Percentiles rank a stretch among this genome's conserved stretches.
Conservation (phyloP, 331 rosid species). For the Pyrus hybrid region DNA sequence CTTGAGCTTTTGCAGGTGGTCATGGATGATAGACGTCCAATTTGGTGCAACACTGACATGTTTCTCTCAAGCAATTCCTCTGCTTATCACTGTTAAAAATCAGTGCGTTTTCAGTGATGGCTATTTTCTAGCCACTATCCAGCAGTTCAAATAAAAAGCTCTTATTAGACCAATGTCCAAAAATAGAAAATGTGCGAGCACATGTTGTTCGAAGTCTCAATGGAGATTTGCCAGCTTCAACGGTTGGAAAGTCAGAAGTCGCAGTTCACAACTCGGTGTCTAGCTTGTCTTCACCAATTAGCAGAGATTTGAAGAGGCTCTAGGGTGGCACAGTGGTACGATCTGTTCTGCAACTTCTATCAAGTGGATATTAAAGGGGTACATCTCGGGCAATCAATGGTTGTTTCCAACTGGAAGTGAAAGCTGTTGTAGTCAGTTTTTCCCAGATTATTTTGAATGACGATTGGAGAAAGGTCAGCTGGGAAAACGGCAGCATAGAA, state of each 20-base stretch:
- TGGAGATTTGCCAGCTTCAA: not conserved
- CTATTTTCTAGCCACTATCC: constrained; percentile 55
- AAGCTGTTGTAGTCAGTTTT: too few species aligned
- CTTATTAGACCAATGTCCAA: constrained; percentile 9
- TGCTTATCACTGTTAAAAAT: constrained; percentile 86
- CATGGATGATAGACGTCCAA: constrained; percentile 63
- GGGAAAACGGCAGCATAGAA: too few species aligned
- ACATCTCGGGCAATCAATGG: too few species aligned
- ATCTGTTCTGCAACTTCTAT: not conserved
- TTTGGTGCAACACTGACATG: constrained; percentile 83
- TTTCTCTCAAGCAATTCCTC: constrained; percentile 83
- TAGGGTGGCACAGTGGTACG: not conserved
- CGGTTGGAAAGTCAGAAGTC: not conserved
- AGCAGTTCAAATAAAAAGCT: constrained; percentile 31
- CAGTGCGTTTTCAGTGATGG: constrained; percentile 89
- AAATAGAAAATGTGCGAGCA: constrained; percentile 1
- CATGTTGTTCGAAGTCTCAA: constrained; percentile 7
- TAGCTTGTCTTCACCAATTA: not conserved
- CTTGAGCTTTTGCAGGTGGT: constrained; percentile 90
- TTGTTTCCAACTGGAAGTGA: too few species aligned
- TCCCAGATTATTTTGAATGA: too few species aligned
- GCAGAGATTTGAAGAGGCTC: not conserved
- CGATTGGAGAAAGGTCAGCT: too few species aligned
- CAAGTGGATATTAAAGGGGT: not conserved
- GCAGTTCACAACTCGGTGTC: not conserved